phyloP scores from a whole-genome alignment of 352 stramenopile genomes.

The Aphanomyces cochlioides region DNA sequence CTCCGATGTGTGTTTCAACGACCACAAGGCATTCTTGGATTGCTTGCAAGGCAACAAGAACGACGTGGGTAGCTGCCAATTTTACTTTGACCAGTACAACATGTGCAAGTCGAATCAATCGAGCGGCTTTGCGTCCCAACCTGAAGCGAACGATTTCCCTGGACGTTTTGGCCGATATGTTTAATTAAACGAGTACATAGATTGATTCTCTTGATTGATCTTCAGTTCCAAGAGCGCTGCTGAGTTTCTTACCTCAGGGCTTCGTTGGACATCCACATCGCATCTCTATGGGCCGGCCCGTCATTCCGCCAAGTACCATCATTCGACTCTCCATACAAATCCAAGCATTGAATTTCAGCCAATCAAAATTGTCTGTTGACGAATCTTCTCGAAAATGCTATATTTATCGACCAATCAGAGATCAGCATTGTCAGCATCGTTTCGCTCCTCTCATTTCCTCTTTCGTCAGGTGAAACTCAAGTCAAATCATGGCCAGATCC shows the following conservation, averaged over 20 bases:
- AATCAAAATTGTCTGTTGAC: background rate
- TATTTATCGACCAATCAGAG: slow-evolving; percentile 19
- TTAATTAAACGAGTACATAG: too few species aligned
- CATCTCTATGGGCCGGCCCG: too few species aligned
- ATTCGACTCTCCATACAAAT: background rate
- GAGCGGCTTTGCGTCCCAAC: background rate
- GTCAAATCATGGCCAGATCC: slow-evolving; percentile 55
- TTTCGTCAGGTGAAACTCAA: slow-evolving; percentile 1
- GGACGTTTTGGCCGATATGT: too few species aligned
- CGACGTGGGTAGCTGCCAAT: slow-evolving; percentile 78
- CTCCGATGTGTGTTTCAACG: slow-evolving; percentile 42
- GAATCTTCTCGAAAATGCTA: slow-evolving; percentile 26
- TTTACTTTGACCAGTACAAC: slow-evolving; percentile 80
- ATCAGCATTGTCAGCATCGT: too few species aligned
- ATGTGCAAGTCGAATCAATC: slow-evolving; percentile 76
- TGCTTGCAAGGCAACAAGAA: slow-evolving; percentile 72
- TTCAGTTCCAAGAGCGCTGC: too few species aligned
- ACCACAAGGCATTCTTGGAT: slow-evolving; percentile 79
- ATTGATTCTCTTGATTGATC: too few species aligned
- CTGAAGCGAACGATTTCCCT: too few species aligned
- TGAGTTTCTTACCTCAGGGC: too few species aligned
- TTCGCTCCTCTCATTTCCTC: slow-evolving; percentile 12
- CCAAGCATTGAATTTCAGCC: background rate
- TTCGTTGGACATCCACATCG: too few species aligned
- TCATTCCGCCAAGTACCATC: background rate